Percentiles rank a stretch among this genome's conserved stretches.
phyloP scores from a whole-genome alignment of 2,329 filamentous ascomycete species.

The Coleophoma crateriformis region DNA sequence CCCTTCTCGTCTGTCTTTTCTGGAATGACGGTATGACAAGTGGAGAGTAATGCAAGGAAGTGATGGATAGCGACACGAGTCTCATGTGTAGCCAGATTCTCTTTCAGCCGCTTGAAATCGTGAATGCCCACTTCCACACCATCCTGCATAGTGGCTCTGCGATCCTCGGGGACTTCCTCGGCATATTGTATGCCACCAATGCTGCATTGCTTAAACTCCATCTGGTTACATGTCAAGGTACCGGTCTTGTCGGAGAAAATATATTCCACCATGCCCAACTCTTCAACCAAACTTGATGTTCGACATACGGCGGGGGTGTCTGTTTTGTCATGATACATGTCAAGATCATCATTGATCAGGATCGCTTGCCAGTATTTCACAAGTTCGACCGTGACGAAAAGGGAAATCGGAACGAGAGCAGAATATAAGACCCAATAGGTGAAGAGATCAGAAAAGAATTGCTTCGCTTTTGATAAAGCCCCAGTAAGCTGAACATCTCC shows the following conservation, averaged over 20 bases:
- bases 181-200: conserved; percentile 94
- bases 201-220: conserved; percentile 95
- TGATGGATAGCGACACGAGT: conserved; percentile 66
- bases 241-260: conserved; percentile 99
- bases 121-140: conserved; percentile 67
- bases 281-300: conserved; percentile 93
- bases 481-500: conserved; percentile 55
- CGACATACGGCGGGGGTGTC: conserved; percentile 94
- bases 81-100: conserved; percentile 54
- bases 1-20: conserved; percentile 75
- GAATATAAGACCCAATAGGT: conserved; percentile 99
- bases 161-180: conserved; percentile 86
- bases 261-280: conserved; percentile 96
- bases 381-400: conserved; percentile 95
- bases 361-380: conserved; percentile 99
- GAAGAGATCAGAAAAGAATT: conserved; percentile 90
- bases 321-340: conserved; percentile 95
- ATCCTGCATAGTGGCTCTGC: conserved; percentile 72
- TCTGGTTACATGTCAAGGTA: conserved; percentile 95
- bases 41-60: conserved; percentile 80
- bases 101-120: conserved; percentile 58
- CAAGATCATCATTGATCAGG: conserved; percentile 92
- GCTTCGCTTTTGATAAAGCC: conserved; percentile 52
- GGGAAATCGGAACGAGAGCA: conserved; percentile 90
- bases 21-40: conserved; percentile 96